phyloP scores from a whole-genome alignment of 2,329 filamentous ascomycete genomes.

The Hymenoscyphus scutula region DNA sequence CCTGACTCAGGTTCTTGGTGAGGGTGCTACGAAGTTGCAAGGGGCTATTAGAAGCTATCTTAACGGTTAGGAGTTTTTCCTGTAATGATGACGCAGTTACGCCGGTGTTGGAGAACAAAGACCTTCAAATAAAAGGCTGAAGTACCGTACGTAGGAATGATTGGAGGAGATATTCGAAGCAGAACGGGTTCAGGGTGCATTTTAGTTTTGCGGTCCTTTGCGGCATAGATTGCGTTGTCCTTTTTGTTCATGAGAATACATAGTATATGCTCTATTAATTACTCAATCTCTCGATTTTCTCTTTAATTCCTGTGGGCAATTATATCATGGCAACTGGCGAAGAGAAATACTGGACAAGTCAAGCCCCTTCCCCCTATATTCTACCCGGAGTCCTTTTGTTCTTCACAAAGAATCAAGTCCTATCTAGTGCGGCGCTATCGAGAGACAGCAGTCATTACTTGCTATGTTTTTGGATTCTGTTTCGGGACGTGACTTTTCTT shows the following conservation, averaged over 20 bases:
- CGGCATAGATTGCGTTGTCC: constrained; percentile 11
- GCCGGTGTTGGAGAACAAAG: constrained; percentile 7
- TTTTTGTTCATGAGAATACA: constrained; percentile 1
- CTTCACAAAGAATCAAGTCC: too few relatives aligned
- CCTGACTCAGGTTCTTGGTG: constrained; percentile 75
- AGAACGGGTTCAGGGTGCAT: constrained; percentile 6
- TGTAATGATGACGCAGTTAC: background rate
- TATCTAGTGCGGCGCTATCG: too few relatives aligned
- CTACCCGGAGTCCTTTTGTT: too few relatives aligned
- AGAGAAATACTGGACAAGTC: background rate
- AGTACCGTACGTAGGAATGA: background rate
- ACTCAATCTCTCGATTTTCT: background rate
- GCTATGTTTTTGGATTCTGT: too few relatives aligned
- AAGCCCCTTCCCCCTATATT: too few relatives aligned
- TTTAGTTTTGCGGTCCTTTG: constrained; percentile 4
- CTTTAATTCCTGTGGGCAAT: background rate
- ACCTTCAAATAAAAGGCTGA: background rate
- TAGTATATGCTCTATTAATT: background rate
- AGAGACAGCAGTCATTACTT: too few relatives aligned
- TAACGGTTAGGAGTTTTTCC: constrained; percentile 46
- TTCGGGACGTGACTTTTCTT: too few relatives aligned
- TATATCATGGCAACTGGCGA: too few relatives aligned
- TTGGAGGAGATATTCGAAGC: background rate
- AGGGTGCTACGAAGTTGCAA: constrained; percentile 81
- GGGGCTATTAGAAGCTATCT: constrained; percentile 67